phyloP scores from a whole-genome alignment of 352 stramenopile genomes.

The Pythium chondricola region DNA sequence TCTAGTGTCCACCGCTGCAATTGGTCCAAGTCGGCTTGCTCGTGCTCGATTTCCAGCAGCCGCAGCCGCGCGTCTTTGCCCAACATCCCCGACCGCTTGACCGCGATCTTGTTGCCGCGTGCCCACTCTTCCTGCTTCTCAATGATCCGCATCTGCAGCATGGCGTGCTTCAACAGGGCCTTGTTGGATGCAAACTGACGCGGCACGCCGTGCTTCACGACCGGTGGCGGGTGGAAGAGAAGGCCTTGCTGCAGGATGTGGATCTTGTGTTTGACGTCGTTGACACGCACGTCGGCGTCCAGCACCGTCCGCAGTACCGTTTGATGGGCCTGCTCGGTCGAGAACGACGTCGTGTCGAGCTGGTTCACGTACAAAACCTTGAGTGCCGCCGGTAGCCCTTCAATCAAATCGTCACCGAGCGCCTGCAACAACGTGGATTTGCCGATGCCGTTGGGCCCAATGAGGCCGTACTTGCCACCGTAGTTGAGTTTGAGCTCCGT shows the following conservation, averaged over 20 bases:
- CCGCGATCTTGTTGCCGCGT: slow-evolving; percentile 38
- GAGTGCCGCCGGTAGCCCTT: slow-evolving; percentile 35
- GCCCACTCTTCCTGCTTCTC: slow-evolving; percentile 29
- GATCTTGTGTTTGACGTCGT: slow-evolving; percentile 31
- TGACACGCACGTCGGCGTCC: slow-evolving; percentile 36
- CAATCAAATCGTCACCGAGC: slow-evolving; percentile 83
- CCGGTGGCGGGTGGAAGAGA: slow-evolving; percentile 3
- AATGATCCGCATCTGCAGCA: slow-evolving; percentile 31
- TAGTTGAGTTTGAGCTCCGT: slow-evolving; percentile 74
- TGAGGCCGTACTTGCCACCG: slow-evolving; percentile 71
- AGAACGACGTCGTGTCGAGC: slow-evolving; percentile 39
- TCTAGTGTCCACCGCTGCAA: slow-evolving; percentile 21
- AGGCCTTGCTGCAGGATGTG: slow-evolving; percentile 27
- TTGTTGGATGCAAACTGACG: slow-evolving; percentile 37
- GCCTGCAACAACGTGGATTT: slow-evolving; percentile 93
- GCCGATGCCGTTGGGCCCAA: slow-evolving; percentile 78
- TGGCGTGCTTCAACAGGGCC: slow-evolving; percentile 25
- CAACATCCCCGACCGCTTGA: slow-evolving; percentile 46
- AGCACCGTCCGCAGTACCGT: slow-evolving; percentile 42
- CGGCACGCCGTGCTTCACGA: too few species aligned
- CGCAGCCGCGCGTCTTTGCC: slow-evolving; percentile 44
- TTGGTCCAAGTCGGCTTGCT: slow-evolving; percentile 22
- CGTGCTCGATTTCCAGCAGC: slow-evolving; percentile 34
- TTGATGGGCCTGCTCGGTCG: slow-evolving; percentile 12
- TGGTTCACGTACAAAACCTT: slow-evolving; percentile 61